Evolutionary conservation across 2,329 filamentous ascomycete genomes (phyloP), one percentile per base, ranked within the genome.

Genomic region (Neonectria coccinea): DNA sequence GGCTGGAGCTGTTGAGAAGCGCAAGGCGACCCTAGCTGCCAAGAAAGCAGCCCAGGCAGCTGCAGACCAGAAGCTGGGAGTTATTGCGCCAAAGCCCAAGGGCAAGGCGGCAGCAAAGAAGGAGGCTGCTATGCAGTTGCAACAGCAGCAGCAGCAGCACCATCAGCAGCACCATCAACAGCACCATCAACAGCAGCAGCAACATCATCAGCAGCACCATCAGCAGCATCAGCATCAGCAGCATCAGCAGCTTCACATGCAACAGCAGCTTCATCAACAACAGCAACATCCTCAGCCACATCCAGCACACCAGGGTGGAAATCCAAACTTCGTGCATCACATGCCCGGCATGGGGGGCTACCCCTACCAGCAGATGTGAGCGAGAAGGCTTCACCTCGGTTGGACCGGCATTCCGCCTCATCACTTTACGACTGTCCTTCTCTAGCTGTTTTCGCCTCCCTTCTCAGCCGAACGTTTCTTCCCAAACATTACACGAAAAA

Each of bases 1-100:
- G 87, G 81, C 82, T 11, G 82, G 80, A 14, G 87, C 86, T n/a
- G 86, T 88, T 54, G 84, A 85, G 67, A 88, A 88, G 73, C 82
- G 86, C 56, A 88, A 88, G 70, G 86, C 85, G 2, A 89, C 86
- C 0, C 82, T 89, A 8, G 86, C 85, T 2, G 84, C 84, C 2
- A 89, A 89, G 75, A 88, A 88, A 77, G 81, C 81, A 14, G 80
- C 80, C 22, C 82, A 84, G 62, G 82, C 77, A 4, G 80, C 79
- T 7, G 75, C 77, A 39, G 79, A 81, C 57, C 73, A 76, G 60
- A 76, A 76, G 59, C 70, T 75, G n/a, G 79, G 79, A 41, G 66
- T 72, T 36, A 76, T 77, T 39, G 76, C 78, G 11, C 79, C 79
- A n/a, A 80, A 80, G 66, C 77, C 75, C 31, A 80, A 80, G 72